Percentiles rank a stretch among this genome's conserved stretches.
Conservation (phyloP, 148 eudicot genomes). For the Mesembryanthemum crystallinum region DNA sequence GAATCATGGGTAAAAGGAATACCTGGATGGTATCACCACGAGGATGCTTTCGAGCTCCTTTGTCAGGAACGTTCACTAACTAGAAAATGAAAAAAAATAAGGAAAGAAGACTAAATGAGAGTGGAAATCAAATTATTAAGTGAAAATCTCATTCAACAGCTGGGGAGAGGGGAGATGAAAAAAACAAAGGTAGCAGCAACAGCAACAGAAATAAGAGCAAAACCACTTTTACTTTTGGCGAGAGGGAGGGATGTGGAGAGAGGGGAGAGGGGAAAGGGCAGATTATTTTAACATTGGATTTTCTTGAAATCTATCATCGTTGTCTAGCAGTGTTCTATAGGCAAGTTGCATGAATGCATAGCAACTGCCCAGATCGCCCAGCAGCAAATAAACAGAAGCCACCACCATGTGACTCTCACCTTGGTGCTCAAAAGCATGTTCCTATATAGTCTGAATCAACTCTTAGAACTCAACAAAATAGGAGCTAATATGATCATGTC, state of each 20-base stretch:
- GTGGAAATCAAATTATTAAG: conserved; percentile 2
- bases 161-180: not conserved
- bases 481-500: too few species aligned
- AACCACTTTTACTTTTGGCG: not conserved
- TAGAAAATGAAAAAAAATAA: conserved; percentile 24
- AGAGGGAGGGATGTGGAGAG: not conserved
- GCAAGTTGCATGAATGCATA: not conserved
- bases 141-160: not conserved
- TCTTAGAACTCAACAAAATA: too few species aligned
- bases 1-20: conserved; percentile 15
- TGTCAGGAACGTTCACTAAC: conserved; percentile 95
- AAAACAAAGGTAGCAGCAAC: not conserved
- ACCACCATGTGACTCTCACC: too few species aligned
- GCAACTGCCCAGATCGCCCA: not conserved
- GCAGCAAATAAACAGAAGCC: too few species aligned
- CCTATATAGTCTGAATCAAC: too few species aligned
- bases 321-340: not conserved
- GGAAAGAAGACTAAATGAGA: not conserved
- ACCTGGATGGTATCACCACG: conserved; percentile 99
- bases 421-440: too few species aligned
- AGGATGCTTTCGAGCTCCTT: conserved; percentile 96
- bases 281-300: too few species aligned
- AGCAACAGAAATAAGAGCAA: not conserved
- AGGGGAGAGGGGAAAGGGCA: not conserved
- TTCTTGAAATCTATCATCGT: not conserved